These are phyloP conservation scores for Venustampulla echinocandica DNA, from an alignment of 495 filamentous ascomycete species.

Conservation along the genomic window DNA sequence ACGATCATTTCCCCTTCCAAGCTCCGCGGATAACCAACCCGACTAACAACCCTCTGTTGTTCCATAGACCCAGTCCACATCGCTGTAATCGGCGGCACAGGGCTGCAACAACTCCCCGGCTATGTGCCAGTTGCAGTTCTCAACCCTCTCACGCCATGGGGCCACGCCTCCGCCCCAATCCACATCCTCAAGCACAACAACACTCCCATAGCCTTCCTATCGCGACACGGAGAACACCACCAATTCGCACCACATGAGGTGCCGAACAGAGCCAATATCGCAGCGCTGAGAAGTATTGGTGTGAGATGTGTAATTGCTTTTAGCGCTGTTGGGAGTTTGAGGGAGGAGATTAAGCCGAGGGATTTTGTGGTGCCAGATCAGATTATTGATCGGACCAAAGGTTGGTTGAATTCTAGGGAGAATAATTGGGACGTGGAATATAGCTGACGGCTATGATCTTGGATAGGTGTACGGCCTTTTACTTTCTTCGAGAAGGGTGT, in stretches of 20 bases:
- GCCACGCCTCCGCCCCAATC: conserved; percentile 81
- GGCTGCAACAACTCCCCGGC: conserved; percentile 59
- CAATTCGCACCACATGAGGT: conserved; percentile 89
- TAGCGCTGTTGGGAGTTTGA: conserved; percentile 87
- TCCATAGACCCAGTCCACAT: conserved; percentile 75
- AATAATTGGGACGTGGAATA: not conserved
- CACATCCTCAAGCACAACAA: conserved; percentile 75
- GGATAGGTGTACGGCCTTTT: conserved; percentile 56
- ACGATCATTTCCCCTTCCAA: not conserved
- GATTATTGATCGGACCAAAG: conserved; percentile 96
- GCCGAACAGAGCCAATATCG: conserved; percentile 86
- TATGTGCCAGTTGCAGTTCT: conserved; percentile 77
- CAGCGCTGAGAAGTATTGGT: conserved; percentile 80
- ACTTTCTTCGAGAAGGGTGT: conserved; percentile 94
- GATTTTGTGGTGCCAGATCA: conserved; percentile 96
- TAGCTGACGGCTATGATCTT: not conserved
- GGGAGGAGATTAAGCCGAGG: conserved; percentile 82
- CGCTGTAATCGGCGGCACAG: conserved; percentile 95
- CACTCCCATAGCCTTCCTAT: conserved; percentile 83
- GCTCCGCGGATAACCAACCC: not conserved
- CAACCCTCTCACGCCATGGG: conserved; percentile 78
- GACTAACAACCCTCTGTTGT: not conserved
- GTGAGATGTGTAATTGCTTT: conserved; percentile 89
- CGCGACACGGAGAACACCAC: conserved; percentile 83
- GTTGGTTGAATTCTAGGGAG: conserved; percentile 31